Evolutionary conservation across 352 stramenopile species (phyloP).

Genomic region (Pythium phragmiticola): DNA sequence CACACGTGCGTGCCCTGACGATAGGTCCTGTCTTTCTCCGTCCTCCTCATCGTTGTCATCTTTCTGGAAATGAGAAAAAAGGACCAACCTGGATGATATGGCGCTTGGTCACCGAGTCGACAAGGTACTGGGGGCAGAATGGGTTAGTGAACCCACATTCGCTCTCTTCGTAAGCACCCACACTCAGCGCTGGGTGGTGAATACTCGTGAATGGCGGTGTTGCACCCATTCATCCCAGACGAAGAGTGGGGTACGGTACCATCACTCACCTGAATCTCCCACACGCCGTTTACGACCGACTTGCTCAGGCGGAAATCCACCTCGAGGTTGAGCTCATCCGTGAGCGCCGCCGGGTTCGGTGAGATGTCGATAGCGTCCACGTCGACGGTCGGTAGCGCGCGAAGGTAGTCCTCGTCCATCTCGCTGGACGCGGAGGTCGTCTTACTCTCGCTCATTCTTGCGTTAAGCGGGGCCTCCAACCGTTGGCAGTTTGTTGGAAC

Average conservation of each 20-base stretch:
- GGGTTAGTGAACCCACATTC: background rate
- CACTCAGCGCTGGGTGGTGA: background rate
- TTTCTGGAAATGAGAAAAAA: background rate
- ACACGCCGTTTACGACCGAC: slow-evolving; percentile 61
- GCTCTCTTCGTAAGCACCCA: background rate
- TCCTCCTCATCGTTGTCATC: slow-evolving; percentile 5
- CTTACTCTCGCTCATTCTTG: slow-evolving; percentile 76
- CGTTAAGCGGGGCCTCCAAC: background rate
- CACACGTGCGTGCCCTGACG: background rate
- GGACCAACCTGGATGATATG: slow-evolving; percentile 82
- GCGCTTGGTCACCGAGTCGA: slow-evolving; percentile 80
- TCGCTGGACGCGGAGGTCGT: slow-evolving; percentile 7
- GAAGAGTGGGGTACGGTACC: background rate
- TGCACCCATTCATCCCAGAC: slow-evolving; percentile 5
- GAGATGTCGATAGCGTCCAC: slow-evolving; percentile 80
- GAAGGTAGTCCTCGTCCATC: slow-evolving; percentile 47
- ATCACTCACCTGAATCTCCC: slow-evolving; percentile 68
- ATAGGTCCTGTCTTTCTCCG: background rate
- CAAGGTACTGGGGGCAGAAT: slow-evolving; percentile 58
- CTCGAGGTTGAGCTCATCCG: slow-evolving; percentile 76
- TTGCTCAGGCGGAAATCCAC: slow-evolving; percentile 76
- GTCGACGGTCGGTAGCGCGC: slow-evolving; percentile 51
- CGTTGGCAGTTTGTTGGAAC: background rate
- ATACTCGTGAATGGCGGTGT: no score
- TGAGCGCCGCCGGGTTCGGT: slow-evolving; percentile 74